Base-by-base conservation (phyloP, 2,329 filamentous ascomycete species). In the Cercospora brassicicola region DNA sequence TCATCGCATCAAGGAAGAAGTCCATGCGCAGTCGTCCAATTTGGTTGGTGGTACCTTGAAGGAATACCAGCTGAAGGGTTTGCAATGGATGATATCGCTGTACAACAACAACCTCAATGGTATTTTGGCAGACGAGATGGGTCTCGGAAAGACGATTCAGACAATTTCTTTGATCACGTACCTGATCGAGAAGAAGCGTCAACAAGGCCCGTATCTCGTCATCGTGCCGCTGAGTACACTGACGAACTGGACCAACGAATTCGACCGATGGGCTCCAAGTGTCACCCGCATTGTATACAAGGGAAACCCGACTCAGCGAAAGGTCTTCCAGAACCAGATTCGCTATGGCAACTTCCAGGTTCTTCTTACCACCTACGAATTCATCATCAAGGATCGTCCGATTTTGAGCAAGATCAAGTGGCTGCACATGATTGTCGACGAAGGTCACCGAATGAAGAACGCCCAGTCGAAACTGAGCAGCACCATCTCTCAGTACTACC, bases 21-120 rank as follows among this genome's bases (percentile, higher is more conserved):
- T 99, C 74, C 91, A 87, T 0, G 85, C 86, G 69, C 95, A 99
- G 78, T 92, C 95, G 6, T 81, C 82, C 63, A 96, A 96, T 53
- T 86, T 99, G 69, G 93, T 98, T 71, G 95, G 95, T 78, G 95
- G 95, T 77, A 91, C 85, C 10, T 85, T 99, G 73, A 99, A 99
- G 81, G 95, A 99, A 79, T 99, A 99, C 81, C 95, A 99, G 82
- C 74, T 99, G 81, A 98, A 97, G 88, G 95, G 95, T 86, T 84
- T 99, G 59, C 94, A 99, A 80, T 99, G 95, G 95, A 99, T 99
- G 95, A 90, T 99, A 69, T 99, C 95, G 13, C 86, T 99, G 13
- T 99, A 98, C 87, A 99, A 99, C 89, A 99, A 99, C 85, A 99
- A 97, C 81, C 88, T 99, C 73, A 99, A 99, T 80, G 95, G 95